A percentile compares a stretch with the other conserved stretches of the same genome.
phyloP scores from a whole-genome alignment of 305 asterid species.

The Fraxinus sp. region DNA sequence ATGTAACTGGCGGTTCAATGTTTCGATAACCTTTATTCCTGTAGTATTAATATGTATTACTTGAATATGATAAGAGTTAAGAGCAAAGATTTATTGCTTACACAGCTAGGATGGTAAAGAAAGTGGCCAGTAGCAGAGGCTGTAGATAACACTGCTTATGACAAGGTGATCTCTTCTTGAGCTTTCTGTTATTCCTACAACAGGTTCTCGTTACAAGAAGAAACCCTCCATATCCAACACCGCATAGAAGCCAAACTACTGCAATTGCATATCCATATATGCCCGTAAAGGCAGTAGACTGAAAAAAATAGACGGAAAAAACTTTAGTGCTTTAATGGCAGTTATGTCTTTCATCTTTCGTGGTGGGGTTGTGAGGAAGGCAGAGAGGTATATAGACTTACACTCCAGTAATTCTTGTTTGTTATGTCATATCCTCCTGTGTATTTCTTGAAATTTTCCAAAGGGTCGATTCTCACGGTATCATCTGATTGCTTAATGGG shows the following conservation, averaged over 20 bases:
- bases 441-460: constrained; percentile 60
- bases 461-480: constrained; percentile 69
- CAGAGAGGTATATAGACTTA: constrained; percentile 30
- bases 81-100: constrained; percentile 29
- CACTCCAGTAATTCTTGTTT: constrained; percentile 78
- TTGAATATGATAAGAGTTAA: not conserved
- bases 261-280: constrained; percentile 63
- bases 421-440: constrained; percentile 80
- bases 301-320: constrained; percentile 22
- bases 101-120: constrained; percentile 66
- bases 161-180: constrained; percentile 41
- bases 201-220: constrained; percentile 35
- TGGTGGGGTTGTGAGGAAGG: not conserved
- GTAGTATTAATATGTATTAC: not conserved
- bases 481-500: constrained; percentile 28
- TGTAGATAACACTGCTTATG: constrained; percentile 35
- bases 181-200: constrained; percentile 31
- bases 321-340: not conserved
- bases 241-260: constrained; percentile 57
- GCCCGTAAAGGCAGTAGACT: constrained; percentile 81
- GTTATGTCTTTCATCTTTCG: not conserved
- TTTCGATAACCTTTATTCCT: not conserved
- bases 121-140: constrained; percentile 48
- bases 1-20: not conserved
- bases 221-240: constrained; percentile 57